phyloP scores from a whole-genome alignment of 441 rosid genomes.

The Populus trichocarpa region DNA sequence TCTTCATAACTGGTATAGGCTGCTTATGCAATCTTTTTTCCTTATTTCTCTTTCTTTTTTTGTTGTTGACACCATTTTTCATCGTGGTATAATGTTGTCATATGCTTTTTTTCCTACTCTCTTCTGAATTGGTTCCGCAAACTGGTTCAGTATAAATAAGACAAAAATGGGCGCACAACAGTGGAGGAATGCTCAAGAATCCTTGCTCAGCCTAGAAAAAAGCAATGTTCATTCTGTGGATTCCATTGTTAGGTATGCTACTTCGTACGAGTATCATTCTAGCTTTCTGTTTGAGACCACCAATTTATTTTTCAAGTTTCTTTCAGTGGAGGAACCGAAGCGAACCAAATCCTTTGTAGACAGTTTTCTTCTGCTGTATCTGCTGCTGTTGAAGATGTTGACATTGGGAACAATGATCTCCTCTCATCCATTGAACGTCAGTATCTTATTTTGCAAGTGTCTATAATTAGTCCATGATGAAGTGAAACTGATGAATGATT shows the following conservation, averaged over 20 bases:
- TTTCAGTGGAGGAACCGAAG: slow-evolving; percentile 72
- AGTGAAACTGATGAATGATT: slow-evolving; percentile 10
- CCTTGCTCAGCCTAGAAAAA: slow-evolving; percentile 71
- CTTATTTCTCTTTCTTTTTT: not conserved
- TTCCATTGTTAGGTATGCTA: slow-evolving; percentile 69
- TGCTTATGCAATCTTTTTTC: not conserved
- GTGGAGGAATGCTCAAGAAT: slow-evolving; percentile 87
- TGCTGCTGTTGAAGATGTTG: slow-evolving; percentile 59
- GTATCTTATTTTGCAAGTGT: slow-evolving; percentile 26
- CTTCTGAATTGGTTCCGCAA: slow-evolving; percentile 17
- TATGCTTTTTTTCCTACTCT: not conserved
- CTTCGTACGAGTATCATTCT: slow-evolving; percentile 4
- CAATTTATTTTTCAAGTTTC: slow-evolving; percentile 1
- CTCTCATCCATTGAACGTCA: slow-evolving; percentile 72
- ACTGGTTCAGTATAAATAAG: slow-evolving; percentile 59
- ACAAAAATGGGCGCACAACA: slow-evolving; percentile 74
- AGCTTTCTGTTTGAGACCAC: slow-evolving; percentile 3
- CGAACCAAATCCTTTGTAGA: slow-evolving; percentile 54
- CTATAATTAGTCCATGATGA: not conserved
- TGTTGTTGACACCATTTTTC: not conserved
- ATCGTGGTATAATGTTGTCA: not conserved
- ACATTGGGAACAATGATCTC: slow-evolving; percentile 56
- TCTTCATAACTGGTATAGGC: slow-evolving; percentile 68
- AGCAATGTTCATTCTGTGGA: slow-evolving; percentile 80
- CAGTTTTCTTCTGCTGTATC: slow-evolving; percentile 79